These are phyloP conservation scores for Pseudofabraea citricarpa DNA, from an alignment of 2,329 filamentous ascomycete species.

Conservation along the genomic window DNA sequence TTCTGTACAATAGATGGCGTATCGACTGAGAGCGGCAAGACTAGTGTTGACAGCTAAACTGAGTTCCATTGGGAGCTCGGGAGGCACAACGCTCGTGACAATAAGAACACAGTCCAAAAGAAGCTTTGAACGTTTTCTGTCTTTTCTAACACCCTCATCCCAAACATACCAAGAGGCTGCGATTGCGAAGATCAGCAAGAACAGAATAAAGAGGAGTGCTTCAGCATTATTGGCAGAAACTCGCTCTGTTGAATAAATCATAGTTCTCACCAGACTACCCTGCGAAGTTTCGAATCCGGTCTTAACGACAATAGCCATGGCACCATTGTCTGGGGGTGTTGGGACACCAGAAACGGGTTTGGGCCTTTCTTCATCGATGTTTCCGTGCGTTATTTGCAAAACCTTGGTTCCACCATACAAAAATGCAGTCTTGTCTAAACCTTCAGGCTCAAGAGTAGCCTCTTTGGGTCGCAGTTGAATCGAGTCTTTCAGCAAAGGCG, in stretches of 20 bases:
- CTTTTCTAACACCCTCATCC: conserved; percentile 90
- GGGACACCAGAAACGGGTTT: conserved; percentile 73
- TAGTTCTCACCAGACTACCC: conserved; percentile 93
- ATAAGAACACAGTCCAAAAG: conserved; percentile 96
- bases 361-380: conserved; percentile 66
- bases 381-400: conserved; percentile 87
- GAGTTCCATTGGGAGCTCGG: conserved; percentile 96
- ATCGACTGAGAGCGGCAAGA: conserved; percentile 88
- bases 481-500: conserved; percentile 92
- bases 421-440: conserved; percentile 93
- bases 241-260: conserved; percentile 99
- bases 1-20: conserved; percentile 97
- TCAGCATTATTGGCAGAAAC: conserved; percentile 98
- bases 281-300: conserved; percentile 99
- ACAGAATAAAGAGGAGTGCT: conserved; percentile 94
- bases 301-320: conserved; percentile 90
- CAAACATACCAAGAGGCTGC: conserved; percentile 99
- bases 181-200: conserved; percentile 91
- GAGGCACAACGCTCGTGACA: conserved; percentile 96
- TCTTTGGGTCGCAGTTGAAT: conserved; percentile 83
- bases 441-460: conserved; percentile 77
- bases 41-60: conserved; percentile 97
- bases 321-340: conserved; percentile 85
- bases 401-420: conserved; percentile 98
- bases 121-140: conserved; percentile 95